A percentile compares a stretch with the other conserved stretches of the same genome.
phyloP scores from a whole-genome alignment of 31 red algal genomes.

The Bonnemaisonia californica region DNA sequence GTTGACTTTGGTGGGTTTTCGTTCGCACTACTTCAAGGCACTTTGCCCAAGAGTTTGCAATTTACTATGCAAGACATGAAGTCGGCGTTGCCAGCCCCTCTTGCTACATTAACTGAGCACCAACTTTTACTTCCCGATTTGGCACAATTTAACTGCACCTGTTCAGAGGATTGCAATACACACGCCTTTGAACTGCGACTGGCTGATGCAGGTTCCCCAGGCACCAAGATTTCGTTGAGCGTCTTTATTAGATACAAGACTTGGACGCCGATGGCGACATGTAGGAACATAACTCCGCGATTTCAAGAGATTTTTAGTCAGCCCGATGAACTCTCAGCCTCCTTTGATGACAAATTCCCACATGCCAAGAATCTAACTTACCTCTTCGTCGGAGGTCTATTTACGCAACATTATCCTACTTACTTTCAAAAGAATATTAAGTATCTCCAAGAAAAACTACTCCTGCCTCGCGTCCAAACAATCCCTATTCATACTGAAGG shows the following conservation, averaged over 20 bases:
- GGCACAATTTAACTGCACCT: not conserved
- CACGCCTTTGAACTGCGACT: constrained; percentile 21
- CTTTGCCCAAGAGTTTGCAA: constrained; percentile 1
- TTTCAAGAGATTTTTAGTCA: constrained; percentile 39
- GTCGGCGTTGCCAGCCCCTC: not conserved
- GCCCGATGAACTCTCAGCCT: not conserved
- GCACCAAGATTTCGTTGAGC: constrained; percentile 9
- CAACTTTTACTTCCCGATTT: not conserved
- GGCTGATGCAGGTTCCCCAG: not conserved
- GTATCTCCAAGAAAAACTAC: constrained; percentile 48
- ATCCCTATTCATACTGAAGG: constrained; percentile 73
- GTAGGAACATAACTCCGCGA: constrained; percentile 29
- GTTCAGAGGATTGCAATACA: not conserved
- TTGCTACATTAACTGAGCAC: constrained; percentile 11
- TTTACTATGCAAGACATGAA: constrained; percentile 16
- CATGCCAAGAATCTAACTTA: constrained; percentile 50
- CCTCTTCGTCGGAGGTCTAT: constrained; percentile 72
- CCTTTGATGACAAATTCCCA: constrained; percentile 42
- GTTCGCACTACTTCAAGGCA: constrained; percentile 25
- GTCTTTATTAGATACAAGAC: constrained; percentile 7
- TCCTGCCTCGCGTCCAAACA: constrained; percentile 27
- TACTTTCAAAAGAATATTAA: constrained; percentile 68
- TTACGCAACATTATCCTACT: constrained; percentile 66
- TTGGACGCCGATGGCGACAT: constrained; percentile 8
- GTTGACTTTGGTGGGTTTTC: constrained; percentile 39